phyloP scores from a whole-genome alignment of 2,329 filamentous ascomycete genomes.

The Monascus ruber region DNA sequence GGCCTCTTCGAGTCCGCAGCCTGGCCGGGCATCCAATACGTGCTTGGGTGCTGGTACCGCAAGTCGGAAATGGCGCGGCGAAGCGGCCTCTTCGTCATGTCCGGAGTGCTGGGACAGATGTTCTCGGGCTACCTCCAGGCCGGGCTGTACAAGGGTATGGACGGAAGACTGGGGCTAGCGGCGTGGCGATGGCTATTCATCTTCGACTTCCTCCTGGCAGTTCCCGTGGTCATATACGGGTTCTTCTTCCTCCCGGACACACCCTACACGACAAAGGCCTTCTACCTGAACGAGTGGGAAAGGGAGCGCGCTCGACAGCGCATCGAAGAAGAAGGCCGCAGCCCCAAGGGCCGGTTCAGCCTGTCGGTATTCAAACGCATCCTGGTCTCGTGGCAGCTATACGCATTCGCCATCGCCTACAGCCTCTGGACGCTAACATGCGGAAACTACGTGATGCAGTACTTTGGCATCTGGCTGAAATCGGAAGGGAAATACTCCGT shows the following conservation, averaged over 20 bases:
- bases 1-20: conserved; percentile 23
- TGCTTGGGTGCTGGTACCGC: conserved; percentile 14
- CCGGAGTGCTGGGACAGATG: conserved; percentile 29
- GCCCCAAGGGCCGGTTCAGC: conserved; percentile 1
- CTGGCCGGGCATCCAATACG: conserved; percentile 20
- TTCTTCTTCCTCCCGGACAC: conserved; percentile 12
- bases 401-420: conserved; percentile 25
- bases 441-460: conserved; percentile 23
- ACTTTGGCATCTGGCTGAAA: conserved; percentile 32
- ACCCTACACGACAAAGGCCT: conserved; percentile 3
- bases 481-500: conserved; percentile 31
- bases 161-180: conserved; percentile 7
- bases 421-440: conserved; percentile 5
- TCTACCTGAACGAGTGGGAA: conserved; percentile 5
- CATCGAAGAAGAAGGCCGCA: conserved; percentile 3
- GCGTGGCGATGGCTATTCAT: conserved; percentile 16
- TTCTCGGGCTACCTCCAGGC: conserved; percentile 4
- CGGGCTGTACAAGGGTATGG: conserved; percentile 5
- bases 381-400: conserved; percentile 7
- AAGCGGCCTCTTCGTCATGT: conserved; percentile 33
- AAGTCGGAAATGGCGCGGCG: conserved; percentile 14
- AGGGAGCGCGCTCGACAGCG: conserved; percentile 1
- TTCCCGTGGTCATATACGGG: conserved; percentile 8
- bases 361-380: conserved; percentile 2
- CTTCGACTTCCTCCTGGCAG: conserved; percentile 11